Conservation (phyloP, 352 stramenopile species). For the Phytopythium cucurbitacearum region DNA sequence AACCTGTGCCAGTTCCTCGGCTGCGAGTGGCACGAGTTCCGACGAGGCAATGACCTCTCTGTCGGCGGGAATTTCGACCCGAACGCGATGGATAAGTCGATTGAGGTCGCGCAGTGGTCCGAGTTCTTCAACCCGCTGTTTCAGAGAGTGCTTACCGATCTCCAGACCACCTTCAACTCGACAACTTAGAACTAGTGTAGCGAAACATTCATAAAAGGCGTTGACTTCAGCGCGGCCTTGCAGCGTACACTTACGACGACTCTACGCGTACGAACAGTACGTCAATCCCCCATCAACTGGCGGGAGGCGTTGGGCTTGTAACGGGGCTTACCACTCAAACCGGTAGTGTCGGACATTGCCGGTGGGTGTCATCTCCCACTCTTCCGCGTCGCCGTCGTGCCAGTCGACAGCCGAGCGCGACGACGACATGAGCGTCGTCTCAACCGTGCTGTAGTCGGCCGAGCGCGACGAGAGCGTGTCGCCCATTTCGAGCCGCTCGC, state of each 20-base stretch:
- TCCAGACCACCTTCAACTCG: not conserved
- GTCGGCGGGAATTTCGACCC: slow-evolving; percentile 16
- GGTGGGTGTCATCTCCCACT: slow-evolving; percentile 27
- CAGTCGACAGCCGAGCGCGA: slow-evolving; percentile 13
- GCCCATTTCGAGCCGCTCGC: not conserved
- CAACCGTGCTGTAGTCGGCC: too few relatives aligned
- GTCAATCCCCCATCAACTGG: not conserved
- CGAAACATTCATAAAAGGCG: too few relatives aligned
- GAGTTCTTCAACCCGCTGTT: slow-evolving; percentile 51
- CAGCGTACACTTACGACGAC: too few relatives aligned
- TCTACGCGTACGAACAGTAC: not conserved
- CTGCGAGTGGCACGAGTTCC: slow-evolving; percentile 60
- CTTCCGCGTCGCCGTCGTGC: slow-evolving; percentile 9
- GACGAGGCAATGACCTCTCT: slow-evolving; percentile 29
- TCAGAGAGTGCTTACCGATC: not conserved
- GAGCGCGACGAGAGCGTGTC: not conserved
- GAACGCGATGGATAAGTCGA: slow-evolving; percentile 49
- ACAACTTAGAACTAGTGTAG: too few relatives aligned
- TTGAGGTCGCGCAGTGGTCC: slow-evolving; percentile 48
- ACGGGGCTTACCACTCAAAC: slow-evolving; percentile 6
- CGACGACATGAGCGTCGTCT: too few relatives aligned
- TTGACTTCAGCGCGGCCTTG: too few relatives aligned
- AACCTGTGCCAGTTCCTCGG: slow-evolving; percentile 74
- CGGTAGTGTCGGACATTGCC: slow-evolving; percentile 24
- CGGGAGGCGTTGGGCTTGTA: not conserved